A percentile compares a stretch with the other conserved stretches of the same genome.
These are phyloP conservation scores for Theobroma cacao DNA, from an alignment of 345 rosid species.

Conservation along the genomic window DNA sequence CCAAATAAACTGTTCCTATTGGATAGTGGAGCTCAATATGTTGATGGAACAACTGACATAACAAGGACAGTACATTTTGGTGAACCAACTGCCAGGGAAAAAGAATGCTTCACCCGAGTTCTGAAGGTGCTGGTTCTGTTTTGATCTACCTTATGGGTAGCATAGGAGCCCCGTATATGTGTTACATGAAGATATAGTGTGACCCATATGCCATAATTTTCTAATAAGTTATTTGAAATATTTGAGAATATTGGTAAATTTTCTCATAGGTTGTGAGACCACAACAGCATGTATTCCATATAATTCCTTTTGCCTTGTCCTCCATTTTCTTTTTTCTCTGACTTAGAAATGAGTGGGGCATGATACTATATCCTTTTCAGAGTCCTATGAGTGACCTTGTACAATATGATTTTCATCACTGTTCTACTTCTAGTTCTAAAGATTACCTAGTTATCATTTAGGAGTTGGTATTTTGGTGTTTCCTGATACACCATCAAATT, in stretches of 20 bases:
- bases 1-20: slow-evolving; percentile 69
- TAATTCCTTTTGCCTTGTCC: not conserved
- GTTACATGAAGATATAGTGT: not conserved
- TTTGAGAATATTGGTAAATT: slow-evolving; percentile 7
- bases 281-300: not conserved
- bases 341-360: not conserved
- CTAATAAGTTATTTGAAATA: not conserved
- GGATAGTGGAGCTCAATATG: slow-evolving; percentile 95
- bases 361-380: not conserved
- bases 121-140: slow-evolving; percentile 51
- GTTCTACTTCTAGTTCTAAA: not conserved
- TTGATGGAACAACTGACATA: slow-evolving; percentile 95
- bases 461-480: not conserved
- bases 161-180: not conserved
- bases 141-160: not conserved
- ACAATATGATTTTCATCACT: not conserved
- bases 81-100: slow-evolving; percentile 71
- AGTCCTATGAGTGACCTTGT: not conserved
- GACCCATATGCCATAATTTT: not conserved
- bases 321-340: not conserved
- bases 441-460: not conserved
- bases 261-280: not conserved
- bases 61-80: slow-evolving; percentile 95
- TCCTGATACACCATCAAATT: slow-evolving; percentile 19
- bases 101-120: slow-evolving; percentile 93